Percentiles rank a stretch among this genome's conserved stretches.
Evolutionary conservation across 305 asterid genomes (phyloP).

Genomic region (Ajuga reptans): DNA sequence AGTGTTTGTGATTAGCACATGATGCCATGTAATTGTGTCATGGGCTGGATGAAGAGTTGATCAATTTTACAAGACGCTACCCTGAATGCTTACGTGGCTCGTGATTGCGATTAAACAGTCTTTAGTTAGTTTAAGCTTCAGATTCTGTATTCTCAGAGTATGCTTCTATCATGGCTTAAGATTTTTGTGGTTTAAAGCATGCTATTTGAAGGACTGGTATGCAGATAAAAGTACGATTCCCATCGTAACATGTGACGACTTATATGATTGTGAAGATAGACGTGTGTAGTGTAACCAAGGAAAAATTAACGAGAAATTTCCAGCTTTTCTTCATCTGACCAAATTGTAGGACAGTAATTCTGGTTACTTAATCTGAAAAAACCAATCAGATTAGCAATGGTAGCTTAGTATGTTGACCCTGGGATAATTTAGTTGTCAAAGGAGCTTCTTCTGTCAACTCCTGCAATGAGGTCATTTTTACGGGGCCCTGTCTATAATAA

Average conservation of each 20-base stretch:
- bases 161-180: not conserved
- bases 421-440: not conserved
- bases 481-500: not conserved
- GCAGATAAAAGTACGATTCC: not conserved
- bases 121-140: not conserved
- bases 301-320: not conserved
- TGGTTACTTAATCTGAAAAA: no score
- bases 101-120: not conserved
- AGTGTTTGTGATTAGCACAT: not conserved
- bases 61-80: constrained; percentile 4
- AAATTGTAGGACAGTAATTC: no score
- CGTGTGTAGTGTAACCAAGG: not conserved
- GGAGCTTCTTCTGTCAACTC: not conserved
- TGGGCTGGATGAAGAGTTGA: not conserved
- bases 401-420: no score
- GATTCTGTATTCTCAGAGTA: not conserved
- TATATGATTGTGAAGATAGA: not conserved
- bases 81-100: not conserved
- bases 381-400: no score
- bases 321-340: not conserved
- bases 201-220: not conserved
- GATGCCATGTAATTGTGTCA: not conserved
- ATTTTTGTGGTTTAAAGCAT: not conserved
- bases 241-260: not conserved
- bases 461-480: not conserved